Conservation (phyloP, 116 monocot species). For the Zostera marina region DNA sequence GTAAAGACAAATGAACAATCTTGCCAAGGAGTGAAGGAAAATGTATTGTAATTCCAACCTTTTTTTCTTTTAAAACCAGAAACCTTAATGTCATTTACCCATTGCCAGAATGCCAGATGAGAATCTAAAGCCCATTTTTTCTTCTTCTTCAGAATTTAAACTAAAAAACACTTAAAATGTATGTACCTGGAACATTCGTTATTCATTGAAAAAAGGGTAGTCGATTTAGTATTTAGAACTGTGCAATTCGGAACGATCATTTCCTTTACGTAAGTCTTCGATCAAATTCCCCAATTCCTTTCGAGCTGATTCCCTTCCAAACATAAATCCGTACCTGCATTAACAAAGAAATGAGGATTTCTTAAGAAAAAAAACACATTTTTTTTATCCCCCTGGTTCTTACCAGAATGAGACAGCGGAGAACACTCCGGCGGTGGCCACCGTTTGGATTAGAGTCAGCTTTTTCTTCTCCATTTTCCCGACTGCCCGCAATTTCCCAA, state of each 20-base stretch:
- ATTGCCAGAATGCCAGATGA: no score
- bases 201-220: no score
- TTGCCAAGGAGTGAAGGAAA: no score
- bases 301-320: constrained; percentile 90
- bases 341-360: background rate
- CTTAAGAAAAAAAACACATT: background rate
- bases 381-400: background rate
- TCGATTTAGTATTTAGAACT: background rate
- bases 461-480: constrained; percentile 49
- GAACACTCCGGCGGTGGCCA: constrained; percentile 73
- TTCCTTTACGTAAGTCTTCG: constrained; percentile 42
- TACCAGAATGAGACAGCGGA: constrained; percentile 89
- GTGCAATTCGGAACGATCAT: background rate
- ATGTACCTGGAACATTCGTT: no score
- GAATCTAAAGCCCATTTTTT: no score
- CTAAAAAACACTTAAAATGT: no score
- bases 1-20: no score
- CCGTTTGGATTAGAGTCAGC: constrained; percentile 57
- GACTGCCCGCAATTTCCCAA: no score
- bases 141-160: no score
- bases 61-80: no score
- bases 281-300: constrained; percentile 68
- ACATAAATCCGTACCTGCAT: constrained; percentile 95
- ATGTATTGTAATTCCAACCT: no score
- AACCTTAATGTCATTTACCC: no score